These are phyloP conservation scores for Mycena belliarum DNA, from an alignment of 768 basidiomycete species.

Conservation along the genomic window DNA sequence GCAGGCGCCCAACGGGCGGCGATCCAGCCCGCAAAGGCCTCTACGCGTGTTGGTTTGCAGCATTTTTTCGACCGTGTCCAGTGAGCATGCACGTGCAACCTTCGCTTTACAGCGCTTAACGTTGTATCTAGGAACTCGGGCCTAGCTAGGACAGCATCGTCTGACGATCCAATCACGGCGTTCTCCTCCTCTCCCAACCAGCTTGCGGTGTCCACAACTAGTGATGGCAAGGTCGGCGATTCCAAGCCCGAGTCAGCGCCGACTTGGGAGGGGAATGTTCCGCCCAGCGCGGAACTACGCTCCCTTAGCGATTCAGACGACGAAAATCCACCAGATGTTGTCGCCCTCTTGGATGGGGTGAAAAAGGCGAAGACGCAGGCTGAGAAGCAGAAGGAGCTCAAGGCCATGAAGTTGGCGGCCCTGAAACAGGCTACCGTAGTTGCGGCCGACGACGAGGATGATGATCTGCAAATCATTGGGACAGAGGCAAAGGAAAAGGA, in stretches of 20 bases:
- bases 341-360: slow-evolving; percentile 1
- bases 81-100: background rate
- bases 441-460: slow-evolving; percentile 12
- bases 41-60: background rate
- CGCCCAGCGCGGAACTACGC: slow-evolving; percentile 1
- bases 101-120: background rate
- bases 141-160: background rate
- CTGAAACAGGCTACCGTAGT: background rate
- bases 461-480: slow-evolving; percentile 11
- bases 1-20: slow-evolving; percentile 8
- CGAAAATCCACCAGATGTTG: slow-evolving; percentile 16
- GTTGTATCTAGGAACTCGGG: background rate
- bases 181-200: slow-evolving; percentile 15
- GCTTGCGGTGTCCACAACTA: background rate
- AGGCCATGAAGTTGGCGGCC: slow-evolving; percentile 4
- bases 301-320: slow-evolving; percentile 10
- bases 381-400: slow-evolving; percentile 12
- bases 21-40: slow-evolving; percentile 5
- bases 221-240: no score
- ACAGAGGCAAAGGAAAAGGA: background rate
- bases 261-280: background rate
- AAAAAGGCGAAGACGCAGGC: slow-evolving; percentile 2
- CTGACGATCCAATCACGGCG: slow-evolving; percentile 6
- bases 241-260: background rate
- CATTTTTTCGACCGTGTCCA: background rate